A percentile compares a stretch with the other conserved stretches of the same genome.
Evolutionary conservation across 306 rosid species (phyloP).

Genomic region (Fagus sylvatica): DNA sequence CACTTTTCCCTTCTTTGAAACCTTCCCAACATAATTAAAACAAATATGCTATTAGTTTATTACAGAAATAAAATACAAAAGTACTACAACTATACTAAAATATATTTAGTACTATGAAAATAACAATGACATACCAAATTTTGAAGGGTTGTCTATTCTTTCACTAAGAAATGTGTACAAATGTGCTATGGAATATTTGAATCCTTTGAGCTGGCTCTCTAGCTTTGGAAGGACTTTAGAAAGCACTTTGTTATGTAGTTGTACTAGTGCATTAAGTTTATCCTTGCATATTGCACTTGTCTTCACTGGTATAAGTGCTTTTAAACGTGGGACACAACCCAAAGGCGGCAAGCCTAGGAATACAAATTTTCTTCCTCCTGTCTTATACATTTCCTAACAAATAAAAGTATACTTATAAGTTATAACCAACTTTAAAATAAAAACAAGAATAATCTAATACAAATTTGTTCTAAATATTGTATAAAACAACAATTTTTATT

Average conservation of each 20-base stretch:
- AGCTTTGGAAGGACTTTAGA: neutral
- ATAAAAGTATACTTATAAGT: too few species aligned
- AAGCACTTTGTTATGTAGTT: conserved; percentile 29
- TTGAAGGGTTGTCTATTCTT: neutral
- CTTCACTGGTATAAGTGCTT: conserved; percentile 3
- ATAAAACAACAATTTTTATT: too few species aligned
- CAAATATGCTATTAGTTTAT: too few species aligned
- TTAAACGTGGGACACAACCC: conserved; percentile 23
- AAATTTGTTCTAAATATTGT: too few species aligned
- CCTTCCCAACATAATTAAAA: too few species aligned
- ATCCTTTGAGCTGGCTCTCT: too few species aligned
- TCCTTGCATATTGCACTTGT: conserved; percentile 19
- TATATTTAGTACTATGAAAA: too few species aligned
- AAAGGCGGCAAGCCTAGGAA: neutral
- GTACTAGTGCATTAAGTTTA: conserved; percentile 7
- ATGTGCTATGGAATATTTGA: neutral
- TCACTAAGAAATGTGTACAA: neutral
- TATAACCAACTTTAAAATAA: neutral
- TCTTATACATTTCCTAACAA: neutral
- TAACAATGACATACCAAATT: neutral
- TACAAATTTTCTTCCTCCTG: neutral
- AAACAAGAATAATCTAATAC: too few species aligned
- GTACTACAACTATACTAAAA: too few species aligned
- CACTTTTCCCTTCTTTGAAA: neutral
- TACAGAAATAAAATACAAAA: too few species aligned